These are phyloP conservation scores for Aspergillus kassunensis DNA, from an alignment of 495 filamentous ascomycete genomes.

Conservation along the genomic window DNA sequence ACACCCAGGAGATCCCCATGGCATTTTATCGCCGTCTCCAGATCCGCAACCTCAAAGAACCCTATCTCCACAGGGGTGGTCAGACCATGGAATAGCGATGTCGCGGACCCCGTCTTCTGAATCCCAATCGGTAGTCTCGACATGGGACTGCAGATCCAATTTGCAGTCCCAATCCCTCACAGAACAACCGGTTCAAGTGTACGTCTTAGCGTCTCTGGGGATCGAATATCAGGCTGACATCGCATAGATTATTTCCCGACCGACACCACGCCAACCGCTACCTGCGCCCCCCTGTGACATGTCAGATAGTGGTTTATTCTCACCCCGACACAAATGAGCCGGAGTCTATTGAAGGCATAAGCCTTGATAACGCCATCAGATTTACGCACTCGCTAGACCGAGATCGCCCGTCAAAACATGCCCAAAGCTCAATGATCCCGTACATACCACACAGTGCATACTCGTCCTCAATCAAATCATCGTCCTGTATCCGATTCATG, in stretches of 20 bases:
- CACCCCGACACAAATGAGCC: background rate
- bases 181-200: slow-evolving; percentile 5
- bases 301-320: background rate
- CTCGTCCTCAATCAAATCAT: background rate
- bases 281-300: background rate
- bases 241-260: slow-evolving; percentile 1
- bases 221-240: background rate
- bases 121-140: background rate
- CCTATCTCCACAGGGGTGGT: background rate
- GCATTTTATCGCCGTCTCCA: background rate
- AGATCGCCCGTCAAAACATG: background rate
- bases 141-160: slow-evolving; percentile 2
- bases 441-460: background rate
- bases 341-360: slow-evolving; percentile 4
- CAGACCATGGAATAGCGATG: background rate
- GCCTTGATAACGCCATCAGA: background rate
- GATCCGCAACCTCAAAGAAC: background rate
- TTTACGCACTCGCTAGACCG: background rate
- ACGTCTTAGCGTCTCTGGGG: background rate
- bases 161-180: slow-evolving; percentile 1
- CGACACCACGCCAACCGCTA: background rate
- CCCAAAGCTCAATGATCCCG: slow-evolving; percentile 6
- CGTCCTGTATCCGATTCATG: slow-evolving; percentile 1
- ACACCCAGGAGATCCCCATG: background rate
- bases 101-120: background rate